Base-by-base conservation (phyloP, 2,329 filamentous ascomycete genomes). In the Sporothrix variecibatus region DNA sequence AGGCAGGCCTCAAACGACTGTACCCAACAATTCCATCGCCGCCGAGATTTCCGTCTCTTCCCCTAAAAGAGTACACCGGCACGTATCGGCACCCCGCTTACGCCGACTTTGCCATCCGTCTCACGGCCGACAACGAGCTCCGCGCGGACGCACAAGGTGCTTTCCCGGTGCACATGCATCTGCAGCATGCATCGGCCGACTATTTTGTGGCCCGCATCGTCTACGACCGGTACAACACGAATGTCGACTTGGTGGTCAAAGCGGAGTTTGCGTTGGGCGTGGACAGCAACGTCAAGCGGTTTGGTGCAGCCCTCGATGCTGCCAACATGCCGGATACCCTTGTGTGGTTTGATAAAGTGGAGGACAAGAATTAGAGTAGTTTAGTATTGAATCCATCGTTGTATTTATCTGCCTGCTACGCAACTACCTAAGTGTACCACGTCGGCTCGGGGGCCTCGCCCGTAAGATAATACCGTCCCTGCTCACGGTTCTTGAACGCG, bases 401-500 rank as follows among this genome's bases (percentile, higher is more conserved):
- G 6, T 8, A 56, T 56, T 9, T 56, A 56, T 56, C 51, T 26
- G 4, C 23, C 23, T 6, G 23, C 2, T 28, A 56, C 23, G 17
- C 51, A 56, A 3, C 46, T 20, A 12, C n/a, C 51, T 56, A 56
- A 12, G 89, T 91, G 78, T 91, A 91, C 89, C 89, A 91, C 3
- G 86, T 89, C 17, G 87, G 85, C 80, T 86, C 84, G 0, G 89
- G 89, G 12, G 86, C 78, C 81, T 91, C 88, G 17, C 83, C 85
- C 69, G 91, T 77, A 72, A 92, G 78, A 53, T 86, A 83, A 78
- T 85, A 92, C 28, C 87, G 81, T 0, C 90, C 90, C 71, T 91
- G 77, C 80, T 92, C 90, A 2, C 87, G 81, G 73, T 91, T 89
- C 84, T 92, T 92, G 78, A 91, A 92, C 31, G 89, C 87, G 38